Percentiles rank a stretch among this genome's conserved stretches.
phyloP scores from a whole-genome alignment of 768 basidiomycete genomes.

The Boletus sp. region DNA sequence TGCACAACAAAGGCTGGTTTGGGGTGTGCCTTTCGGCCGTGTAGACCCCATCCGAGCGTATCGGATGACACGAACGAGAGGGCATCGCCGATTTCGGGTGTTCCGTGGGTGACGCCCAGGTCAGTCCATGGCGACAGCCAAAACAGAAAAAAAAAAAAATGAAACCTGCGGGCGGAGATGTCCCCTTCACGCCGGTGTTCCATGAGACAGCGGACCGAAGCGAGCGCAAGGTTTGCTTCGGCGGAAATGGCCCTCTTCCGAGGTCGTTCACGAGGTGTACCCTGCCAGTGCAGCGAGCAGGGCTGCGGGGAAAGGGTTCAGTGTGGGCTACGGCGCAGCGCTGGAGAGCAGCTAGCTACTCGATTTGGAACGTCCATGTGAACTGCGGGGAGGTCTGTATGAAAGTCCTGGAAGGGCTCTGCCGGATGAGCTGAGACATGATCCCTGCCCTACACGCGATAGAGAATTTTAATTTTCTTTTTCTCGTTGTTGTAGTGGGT shows the following conservation, averaged over 20 bases:
- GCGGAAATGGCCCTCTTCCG: conserved; percentile 65
- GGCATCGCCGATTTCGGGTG: conserved; percentile 12
- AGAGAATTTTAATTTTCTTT: too few relatives aligned
- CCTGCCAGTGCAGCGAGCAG: conserved; percentile 64
- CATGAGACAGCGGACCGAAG: conserved; percentile 54
- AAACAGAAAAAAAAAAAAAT: too few relatives aligned
- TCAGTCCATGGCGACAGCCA: conserved; percentile 17
- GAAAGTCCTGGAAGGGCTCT: conserved; percentile 39
- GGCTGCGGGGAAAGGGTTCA: conserved; percentile 65
- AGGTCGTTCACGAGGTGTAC: conserved; percentile 58
- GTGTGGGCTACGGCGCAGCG: conserved; percentile 36
- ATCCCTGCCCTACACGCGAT: conserved; percentile 29
- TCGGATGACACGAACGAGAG: conserved; percentile 2
- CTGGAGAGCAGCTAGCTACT: conserved; percentile 62
- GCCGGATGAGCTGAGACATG: conserved; percentile 24
- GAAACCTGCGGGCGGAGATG: conserved; percentile 12
- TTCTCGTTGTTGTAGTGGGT: conserved; percentile 28
- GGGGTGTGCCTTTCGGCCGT: conserved; percentile 29
- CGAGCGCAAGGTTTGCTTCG: conserved; percentile 63
- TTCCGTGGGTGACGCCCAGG: conserved; percentile 9
- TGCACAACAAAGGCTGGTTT: conserved; percentile 41
- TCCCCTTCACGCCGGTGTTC: conserved; percentile 35
- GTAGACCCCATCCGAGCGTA: conserved; percentile 29
- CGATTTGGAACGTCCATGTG: conserved; percentile 51
- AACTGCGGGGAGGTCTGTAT: conserved; percentile 40